Evolutionary conservation across 495 filamentous ascomycete genomes (phyloP).

Genomic region (Aspergillus avenaceus): DNA sequence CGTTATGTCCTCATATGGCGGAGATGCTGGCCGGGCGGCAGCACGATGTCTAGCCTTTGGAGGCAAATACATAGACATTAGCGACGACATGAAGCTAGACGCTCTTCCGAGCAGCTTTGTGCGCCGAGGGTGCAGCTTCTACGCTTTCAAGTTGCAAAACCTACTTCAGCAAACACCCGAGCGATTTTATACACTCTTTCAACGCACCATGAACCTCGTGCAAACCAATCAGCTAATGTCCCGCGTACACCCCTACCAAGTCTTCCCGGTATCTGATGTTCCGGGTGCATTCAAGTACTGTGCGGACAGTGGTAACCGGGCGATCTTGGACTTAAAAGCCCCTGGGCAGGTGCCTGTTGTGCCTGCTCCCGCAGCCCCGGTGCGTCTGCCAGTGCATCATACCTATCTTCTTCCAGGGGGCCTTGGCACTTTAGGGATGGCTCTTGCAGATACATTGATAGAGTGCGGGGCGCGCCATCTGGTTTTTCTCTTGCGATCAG

Average conservation of each 20-base stretch:
- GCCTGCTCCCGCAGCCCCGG: constrained; percentile 1
- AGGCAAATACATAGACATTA: constrained; percentile 21
- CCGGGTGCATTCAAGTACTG: constrained; percentile 11
- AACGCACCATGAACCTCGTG: no score
- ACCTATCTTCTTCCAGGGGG: constrained; percentile 32
- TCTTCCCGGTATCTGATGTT: background rate
- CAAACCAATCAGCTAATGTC: constrained; percentile 11
- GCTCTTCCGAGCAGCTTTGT: constrained; percentile 18
- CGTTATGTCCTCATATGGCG: constrained; percentile 13
- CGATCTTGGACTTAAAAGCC: constrained; percentile 13
- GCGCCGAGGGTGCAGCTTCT: constrained; percentile 19
- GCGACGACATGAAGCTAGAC: constrained; percentile 19
- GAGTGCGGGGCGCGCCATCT: constrained; percentile 31
- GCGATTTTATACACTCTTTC: no score
- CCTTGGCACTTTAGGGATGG: constrained; percentile 31
- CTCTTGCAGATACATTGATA: constrained; percentile 30
- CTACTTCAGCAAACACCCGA: no score
- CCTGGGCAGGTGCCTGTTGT: constrained; percentile 19
- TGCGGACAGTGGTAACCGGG: constrained; percentile 5
- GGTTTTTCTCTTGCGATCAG: constrained; percentile 32
- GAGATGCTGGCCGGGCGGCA: constrained; percentile 16
- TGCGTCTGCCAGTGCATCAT: constrained; percentile 12
- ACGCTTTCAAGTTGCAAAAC: no score
- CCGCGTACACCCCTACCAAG: no score
- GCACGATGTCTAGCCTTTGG: constrained; percentile 16